Conservation (phyloP, 2,329 filamentous ascomycete species). For the Diaporthe longicolla region DNA sequence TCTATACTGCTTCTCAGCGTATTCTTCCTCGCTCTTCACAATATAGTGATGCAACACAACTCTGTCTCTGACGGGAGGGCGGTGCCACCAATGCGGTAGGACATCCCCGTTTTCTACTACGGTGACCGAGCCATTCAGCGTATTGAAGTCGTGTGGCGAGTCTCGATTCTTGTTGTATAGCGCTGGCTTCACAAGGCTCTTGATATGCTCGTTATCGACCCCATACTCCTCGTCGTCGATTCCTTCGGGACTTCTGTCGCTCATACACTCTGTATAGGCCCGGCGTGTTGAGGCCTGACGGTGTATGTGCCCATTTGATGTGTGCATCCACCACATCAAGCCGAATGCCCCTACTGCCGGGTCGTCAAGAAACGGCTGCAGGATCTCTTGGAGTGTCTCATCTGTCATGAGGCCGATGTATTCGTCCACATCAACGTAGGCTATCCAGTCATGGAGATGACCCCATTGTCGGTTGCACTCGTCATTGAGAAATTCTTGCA, state of each 20-base stretch:
- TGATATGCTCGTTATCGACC: conserved; percentile 45
- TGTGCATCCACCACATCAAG: conserved; percentile 52
- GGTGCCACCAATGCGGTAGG: conserved; percentile 40
- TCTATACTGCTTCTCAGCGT: conserved; percentile 16
- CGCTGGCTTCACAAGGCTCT: conserved; percentile 27
- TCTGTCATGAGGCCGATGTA: conserved; percentile 49
- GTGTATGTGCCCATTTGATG: conserved; percentile 47
- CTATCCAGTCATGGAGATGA: conserved; percentile 50
- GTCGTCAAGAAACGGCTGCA: conserved; percentile 46
- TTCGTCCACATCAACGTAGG: conserved; percentile 52
- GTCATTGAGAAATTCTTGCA: conserved; percentile 31
- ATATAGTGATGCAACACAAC: conserved; percentile 53
- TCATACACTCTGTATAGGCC: conserved; percentile 46
- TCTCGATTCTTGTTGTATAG: conserved; percentile 16
- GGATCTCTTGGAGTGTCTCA: conserved; percentile 47
- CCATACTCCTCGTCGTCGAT: conserved; percentile 42
- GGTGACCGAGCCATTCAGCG: conserved; percentile 43
- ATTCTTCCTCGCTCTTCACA: conserved; percentile 52
- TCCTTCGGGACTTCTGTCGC: background rate
- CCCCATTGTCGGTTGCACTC: conserved; percentile 42
- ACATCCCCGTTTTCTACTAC: conserved; percentile 49
- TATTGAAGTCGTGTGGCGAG: conserved; percentile 48
- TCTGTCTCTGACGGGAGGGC: conserved; percentile 49
- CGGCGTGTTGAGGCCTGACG: conserved; percentile 47
- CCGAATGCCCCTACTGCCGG: conserved; percentile 49